Evolutionary conservation across 225 moss, liverwort and hornwort genomes (phyloP).

Genomic region (Straminergon stramineum): DNA sequence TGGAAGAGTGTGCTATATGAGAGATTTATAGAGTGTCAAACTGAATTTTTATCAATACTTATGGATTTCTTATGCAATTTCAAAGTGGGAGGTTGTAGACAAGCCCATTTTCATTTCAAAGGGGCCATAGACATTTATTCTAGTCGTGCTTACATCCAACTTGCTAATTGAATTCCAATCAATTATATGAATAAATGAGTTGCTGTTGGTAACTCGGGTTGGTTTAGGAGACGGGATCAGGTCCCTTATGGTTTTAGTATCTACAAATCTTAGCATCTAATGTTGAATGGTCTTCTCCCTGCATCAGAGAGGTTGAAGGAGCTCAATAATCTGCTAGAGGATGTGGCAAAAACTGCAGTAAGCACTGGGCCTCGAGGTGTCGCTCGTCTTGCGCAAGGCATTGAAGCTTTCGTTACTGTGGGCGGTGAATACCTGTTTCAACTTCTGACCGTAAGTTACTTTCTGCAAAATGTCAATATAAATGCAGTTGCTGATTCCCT

Average conservation of each 20-base stretch:
- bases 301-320: conserved; percentile 62
- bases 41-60: not conserved
- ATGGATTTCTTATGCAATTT: not conserved
- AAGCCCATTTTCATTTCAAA: not conserved
- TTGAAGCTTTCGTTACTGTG: conserved; percentile 73
- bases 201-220: not conserved
- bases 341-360: conserved; percentile 59
- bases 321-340: conserved; percentile 63
- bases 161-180: not conserved
- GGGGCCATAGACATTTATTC: not conserved
- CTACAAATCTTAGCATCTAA: not conserved
- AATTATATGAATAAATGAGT: not conserved
- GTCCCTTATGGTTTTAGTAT: not conserved
- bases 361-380: conserved; percentile 84
- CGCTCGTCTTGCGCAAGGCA: conserved; percentile 71
- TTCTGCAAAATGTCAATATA: not conserved
- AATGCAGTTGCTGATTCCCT: not conserved
- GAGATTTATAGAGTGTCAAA: not conserved
- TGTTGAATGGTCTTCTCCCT: not conserved
- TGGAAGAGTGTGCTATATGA: not conserved
- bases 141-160: not conserved
- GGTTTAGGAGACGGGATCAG: not conserved
- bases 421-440: conserved; percentile 77
- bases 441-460: conserved; percentile 41
- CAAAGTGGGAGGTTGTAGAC: not conserved